These are phyloP conservation scores for Talaromyces sp. DNA, from an alignment of 2,329 filamentous ascomycete genomes.

Conservation along the genomic window DNA sequence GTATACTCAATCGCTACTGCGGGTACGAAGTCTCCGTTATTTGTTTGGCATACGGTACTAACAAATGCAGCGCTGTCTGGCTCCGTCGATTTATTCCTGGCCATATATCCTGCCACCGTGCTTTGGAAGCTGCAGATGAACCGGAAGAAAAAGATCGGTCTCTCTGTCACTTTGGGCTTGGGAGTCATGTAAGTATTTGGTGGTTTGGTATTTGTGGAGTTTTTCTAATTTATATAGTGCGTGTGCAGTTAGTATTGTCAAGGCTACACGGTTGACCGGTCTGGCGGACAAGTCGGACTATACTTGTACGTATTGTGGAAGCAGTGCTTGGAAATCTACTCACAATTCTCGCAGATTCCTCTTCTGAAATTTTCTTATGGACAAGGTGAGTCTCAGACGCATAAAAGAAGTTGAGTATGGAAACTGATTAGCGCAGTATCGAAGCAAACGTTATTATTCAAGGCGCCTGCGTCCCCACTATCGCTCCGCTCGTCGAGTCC, in stretches of 20 bases:
- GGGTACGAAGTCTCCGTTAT: conserved; percentile 21
- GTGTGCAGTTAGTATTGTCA: conserved; percentile 26
- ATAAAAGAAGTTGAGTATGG: neutral
- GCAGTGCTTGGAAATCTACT: neutral
- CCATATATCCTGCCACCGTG: conserved; percentile 26
- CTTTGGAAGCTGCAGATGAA: conserved; percentile 28
- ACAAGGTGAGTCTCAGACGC: neutral
- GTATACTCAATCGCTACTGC: conserved; percentile 37
- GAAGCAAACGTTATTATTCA: conserved; percentile 12
- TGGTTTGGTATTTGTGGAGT: too few species aligned
- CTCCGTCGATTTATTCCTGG: conserved; percentile 28
- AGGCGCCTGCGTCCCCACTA: conserved; percentile 12
- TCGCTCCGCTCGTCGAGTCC: conserved; percentile 7
- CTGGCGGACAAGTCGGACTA: conserved; percentile 17
- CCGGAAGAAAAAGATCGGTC: conserved; percentile 22
- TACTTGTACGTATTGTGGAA: conserved; percentile 2
- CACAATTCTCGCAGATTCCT: conserved; percentile 1
- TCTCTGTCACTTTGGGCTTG: conserved; percentile 24
- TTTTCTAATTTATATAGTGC: conserved; percentile 19
- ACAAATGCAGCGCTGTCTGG: conserved; percentile 21
- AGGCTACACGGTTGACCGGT: conserved; percentile 24
- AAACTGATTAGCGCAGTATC: conserved; percentile 1
- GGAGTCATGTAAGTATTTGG: conserved; percentile 22
- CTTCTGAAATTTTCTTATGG: conserved; percentile 9
- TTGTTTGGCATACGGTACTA: neutral